A percentile compares a stretch with the other conserved stretches of the same genome.
phyloP scores from a whole-genome alignment of 1,284 basidiomycete genomes.

The Prillingera fragicola region DNA sequence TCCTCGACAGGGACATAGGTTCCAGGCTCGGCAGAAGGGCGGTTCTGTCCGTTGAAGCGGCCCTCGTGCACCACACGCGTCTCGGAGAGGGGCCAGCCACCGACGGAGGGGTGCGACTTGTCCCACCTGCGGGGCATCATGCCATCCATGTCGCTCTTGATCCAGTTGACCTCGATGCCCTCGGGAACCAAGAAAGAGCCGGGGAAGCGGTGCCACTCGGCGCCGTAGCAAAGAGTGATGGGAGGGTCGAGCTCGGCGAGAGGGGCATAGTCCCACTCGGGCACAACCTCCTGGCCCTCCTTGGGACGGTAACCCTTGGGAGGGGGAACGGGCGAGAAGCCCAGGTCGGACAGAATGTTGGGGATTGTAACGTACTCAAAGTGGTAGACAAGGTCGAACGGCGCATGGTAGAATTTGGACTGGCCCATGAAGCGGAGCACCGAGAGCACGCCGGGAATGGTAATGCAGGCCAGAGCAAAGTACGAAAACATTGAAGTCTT shows the following conservation, averaged over 20 bases:
- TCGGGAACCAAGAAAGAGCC: slow-evolving; percentile 82
- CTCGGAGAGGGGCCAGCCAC: slow-evolving; percentile 60
- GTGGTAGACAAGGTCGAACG: slow-evolving; percentile 65
- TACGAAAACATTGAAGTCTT: slow-evolving; percentile 67
- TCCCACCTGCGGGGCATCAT: slow-evolving; percentile 65
- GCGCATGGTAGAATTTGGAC: slow-evolving; percentile 85
- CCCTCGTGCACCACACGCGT: slow-evolving; percentile 58
- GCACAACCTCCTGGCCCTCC: slow-evolving; percentile 49
- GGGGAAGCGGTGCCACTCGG: slow-evolving; percentile 96
- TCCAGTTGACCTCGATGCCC: slow-evolving; percentile 72
- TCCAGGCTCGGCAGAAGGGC: slow-evolving; percentile 58
- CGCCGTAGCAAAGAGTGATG: slow-evolving; percentile 77
- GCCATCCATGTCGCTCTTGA: slow-evolving; percentile 84
- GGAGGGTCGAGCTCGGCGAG: slow-evolving; percentile 59
- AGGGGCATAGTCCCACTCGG: slow-evolving; percentile 63
- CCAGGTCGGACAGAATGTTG: slow-evolving; percentile 68
- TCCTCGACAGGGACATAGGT: slow-evolving; percentile 68
- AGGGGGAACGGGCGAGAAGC: slow-evolving; percentile 50
- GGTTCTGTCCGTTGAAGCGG: slow-evolving; percentile 83
- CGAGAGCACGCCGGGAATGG: slow-evolving; percentile 64
- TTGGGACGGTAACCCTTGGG: slow-evolving; percentile 42
- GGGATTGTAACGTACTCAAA: slow-evolving; percentile 78
- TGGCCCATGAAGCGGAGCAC: slow-evolving; percentile 72
- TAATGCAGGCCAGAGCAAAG: slow-evolving; percentile 65
- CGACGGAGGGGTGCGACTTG: slow-evolving; percentile 17